Percentiles rank a stretch among this genome's conserved stretches.
Evolutionary conservation across 176 grass and related monocot species (phyloP).

Genomic region (Puya raimondii): DNA sequence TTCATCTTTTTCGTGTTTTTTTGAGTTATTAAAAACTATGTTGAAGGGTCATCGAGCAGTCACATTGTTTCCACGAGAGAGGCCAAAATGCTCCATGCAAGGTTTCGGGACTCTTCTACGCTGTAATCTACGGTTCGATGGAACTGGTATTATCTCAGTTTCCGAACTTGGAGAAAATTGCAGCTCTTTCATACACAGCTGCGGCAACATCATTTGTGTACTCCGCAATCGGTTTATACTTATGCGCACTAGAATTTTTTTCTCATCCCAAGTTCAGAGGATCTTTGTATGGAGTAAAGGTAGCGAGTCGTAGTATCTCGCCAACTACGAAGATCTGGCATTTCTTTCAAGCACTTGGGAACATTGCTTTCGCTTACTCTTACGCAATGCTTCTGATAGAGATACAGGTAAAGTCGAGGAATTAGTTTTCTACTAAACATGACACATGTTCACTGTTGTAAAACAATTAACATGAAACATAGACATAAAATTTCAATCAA

Average conservation of each 20-base stretch:
- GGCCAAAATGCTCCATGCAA: not conserved
- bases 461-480: not conserved
- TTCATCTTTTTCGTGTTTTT: no score
- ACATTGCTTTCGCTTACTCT: slow-evolving; percentile 6
- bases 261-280: slow-evolving; percentile 7
- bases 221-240: slow-evolving; percentile 3
- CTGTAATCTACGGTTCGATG: slow-evolving; percentile 3
- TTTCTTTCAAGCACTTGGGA: slow-evolving; percentile 9
- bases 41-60: not conserved
- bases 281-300: not conserved
- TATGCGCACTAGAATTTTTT: not conserved
- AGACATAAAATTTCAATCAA: not conserved
- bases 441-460: no score
- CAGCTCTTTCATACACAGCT: not conserved
- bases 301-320: not conserved
- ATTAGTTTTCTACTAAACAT: no score
- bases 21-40: not conserved
- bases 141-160: slow-evolving; percentile 4
- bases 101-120: not conserved
- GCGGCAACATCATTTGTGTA: slow-evolving; percentile 3
- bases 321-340: slow-evolving; percentile 1
- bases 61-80: slow-evolving; percentile 6
- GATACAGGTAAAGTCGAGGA: not conserved
- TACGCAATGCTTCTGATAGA: slow-evolving; percentile 11
- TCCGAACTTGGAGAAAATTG: slow-evolving; percentile 10